A percentile compares a stretch with the other conserved stretches of the same genome.
Conservation (phyloP, 495 filamentous ascomycete species). For the Aspergillus olivimuriae region DNA sequence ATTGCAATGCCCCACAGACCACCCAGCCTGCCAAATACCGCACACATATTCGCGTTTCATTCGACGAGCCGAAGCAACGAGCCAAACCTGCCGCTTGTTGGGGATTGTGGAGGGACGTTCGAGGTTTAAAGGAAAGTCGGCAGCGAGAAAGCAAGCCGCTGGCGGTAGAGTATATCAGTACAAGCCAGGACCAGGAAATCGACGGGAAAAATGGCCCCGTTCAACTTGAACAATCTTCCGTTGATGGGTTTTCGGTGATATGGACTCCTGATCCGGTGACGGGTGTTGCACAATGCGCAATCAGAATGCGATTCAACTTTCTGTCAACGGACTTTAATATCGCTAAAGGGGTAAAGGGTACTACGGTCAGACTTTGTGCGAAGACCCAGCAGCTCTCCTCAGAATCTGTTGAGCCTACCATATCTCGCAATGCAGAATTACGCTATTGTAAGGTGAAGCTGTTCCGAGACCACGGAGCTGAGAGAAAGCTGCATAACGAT, state of each 20-base stretch:
- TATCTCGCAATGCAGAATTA: conserved; percentile 51
- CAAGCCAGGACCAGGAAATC: conserved; percentile 53
- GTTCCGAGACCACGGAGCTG: conserved; percentile 80
- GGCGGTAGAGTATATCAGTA: conserved; percentile 86
- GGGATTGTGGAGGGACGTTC: conserved; percentile 92
- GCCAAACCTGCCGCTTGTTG: conserved; percentile 74
- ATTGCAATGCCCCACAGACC: conserved; percentile 43
- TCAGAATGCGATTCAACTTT: conserved; percentile 92
- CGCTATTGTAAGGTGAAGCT: conserved; percentile 85
- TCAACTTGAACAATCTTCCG: conserved; percentile 74
- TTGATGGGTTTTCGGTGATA: conserved; percentile 84
- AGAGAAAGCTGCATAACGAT: conserved; percentile 80
- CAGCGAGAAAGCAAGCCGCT: conserved; percentile 79
- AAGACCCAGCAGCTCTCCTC: conserved; percentile 64
- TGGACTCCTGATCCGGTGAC: conserved; percentile 66
- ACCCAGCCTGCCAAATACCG: conserved; percentile 57
- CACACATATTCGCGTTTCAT: conserved; percentile 82
- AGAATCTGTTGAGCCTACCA: conserved; percentile 25
- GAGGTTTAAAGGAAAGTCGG: conserved; percentile 83
- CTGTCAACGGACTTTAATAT: conserved; percentile 95
- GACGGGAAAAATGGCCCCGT: conserved; percentile 64
- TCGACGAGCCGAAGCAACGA: conserved; percentile 86
- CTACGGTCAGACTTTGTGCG: conserved; percentile 80
- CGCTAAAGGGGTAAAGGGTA: conserved; percentile 93
- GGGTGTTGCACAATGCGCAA: conserved; percentile 59